Evolutionary conservation across 2,329 filamentous ascomycete genomes (phyloP).

Genomic region (Cladosporium cucumerinum): DNA sequence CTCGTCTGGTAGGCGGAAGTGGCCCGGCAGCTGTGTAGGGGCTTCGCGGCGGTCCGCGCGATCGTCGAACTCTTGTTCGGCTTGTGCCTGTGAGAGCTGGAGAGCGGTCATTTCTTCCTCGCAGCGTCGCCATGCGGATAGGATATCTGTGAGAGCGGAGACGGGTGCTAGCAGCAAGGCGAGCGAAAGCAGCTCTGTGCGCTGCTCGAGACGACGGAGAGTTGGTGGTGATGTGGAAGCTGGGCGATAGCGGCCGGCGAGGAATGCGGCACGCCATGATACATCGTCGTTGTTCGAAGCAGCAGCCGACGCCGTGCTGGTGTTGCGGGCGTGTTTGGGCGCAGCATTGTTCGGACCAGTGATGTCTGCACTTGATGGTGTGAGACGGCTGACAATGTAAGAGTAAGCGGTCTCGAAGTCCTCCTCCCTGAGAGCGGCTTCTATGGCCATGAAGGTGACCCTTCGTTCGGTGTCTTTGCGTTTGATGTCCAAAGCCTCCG

Average conservation of each 20-base stretch:
- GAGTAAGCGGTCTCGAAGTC: constrained; percentile 86
- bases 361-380: constrained; percentile 33
- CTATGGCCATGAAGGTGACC: constrained; percentile 76
- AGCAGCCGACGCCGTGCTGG: constrained; percentile 24
- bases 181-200: constrained; percentile 74
- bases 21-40: constrained; percentile 40
- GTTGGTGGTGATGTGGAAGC: constrained; percentile 49
- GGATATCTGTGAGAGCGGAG: constrained; percentile 67
- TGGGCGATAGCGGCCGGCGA: constrained; percentile 69
- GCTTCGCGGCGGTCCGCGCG: constrained; percentile 52
- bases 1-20: constrained; percentile 39
- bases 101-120: constrained; percentile 72
- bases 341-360: constrained; percentile 13
- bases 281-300: constrained; percentile 55
- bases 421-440: constrained; percentile 70
- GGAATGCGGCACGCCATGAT: constrained; percentile 74
- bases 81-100: constrained; percentile 63
- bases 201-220: constrained; percentile 71
- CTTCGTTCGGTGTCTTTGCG: constrained; percentile 55
- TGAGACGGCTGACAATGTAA: constrained; percentile 69
- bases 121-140: constrained; percentile 71
- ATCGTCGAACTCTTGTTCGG: constrained; percentile 68
- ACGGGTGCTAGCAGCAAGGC: constrained; percentile 71
- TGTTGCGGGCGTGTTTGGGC: constrained; percentile 19
- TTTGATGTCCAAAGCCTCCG: constrained; percentile 15